Conservation (phyloP, 1,139 yeast genomes). For the Candida gigantensis region DNA sequence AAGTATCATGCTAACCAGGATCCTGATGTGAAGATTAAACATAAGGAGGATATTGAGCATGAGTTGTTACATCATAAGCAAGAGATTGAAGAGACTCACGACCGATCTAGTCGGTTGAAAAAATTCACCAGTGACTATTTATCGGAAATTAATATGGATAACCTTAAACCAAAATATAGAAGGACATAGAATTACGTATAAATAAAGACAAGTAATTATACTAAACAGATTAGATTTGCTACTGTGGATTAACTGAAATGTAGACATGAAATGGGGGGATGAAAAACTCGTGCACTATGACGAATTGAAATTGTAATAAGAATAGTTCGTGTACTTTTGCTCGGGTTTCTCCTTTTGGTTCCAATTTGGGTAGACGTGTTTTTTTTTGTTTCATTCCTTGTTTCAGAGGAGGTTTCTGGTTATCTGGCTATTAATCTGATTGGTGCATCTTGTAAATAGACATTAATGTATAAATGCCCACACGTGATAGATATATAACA, state of each 20-base stretch:
- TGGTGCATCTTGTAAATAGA: too few species aligned
- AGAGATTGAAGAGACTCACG: conserved; percentile 71
- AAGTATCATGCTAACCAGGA: conserved; percentile 78
- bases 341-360: not conserved
- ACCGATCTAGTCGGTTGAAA: conserved; percentile 48
- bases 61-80: conserved; percentile 87
- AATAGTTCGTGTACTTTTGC: conserved; percentile 3
- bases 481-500: too few species aligned
- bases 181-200: not conserved
- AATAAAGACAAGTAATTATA: too few species aligned
- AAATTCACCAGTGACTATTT: conserved; percentile 29
- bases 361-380: not conserved
- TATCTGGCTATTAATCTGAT: too few species aligned
- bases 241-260: too few species aligned
- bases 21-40: conserved; percentile 78
- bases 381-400: not conserved
- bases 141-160: conserved; percentile 38
- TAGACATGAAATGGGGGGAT: too few species aligned
- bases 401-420: too few species aligned
- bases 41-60: conserved; percentile 88
- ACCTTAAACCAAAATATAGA: conserved; percentile 37
- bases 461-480: too few species aligned
- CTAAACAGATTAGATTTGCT: too few species aligned
- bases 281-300: too few species aligned
- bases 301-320: too few species aligned